Percentiles rank a stretch among this genome's conserved stretches.
These are phyloP conservation scores for Vitis hybrid DNA, from an alignment of 177 flowering plant genomes.

Conservation along the genomic window DNA sequence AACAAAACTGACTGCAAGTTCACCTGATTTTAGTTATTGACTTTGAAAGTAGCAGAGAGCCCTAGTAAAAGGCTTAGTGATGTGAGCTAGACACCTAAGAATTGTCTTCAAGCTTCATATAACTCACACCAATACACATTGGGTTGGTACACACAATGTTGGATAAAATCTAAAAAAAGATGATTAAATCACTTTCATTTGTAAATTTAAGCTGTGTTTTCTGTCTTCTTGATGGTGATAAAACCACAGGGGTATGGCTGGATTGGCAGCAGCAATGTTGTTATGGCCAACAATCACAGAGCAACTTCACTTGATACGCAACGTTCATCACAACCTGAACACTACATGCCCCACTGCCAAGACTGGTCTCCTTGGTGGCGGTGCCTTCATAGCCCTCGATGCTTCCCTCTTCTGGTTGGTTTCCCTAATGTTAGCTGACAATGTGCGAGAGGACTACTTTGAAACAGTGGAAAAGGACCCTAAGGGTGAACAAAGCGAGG, in stretches of 20 bases:
- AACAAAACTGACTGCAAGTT: no score
- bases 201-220: neutral
- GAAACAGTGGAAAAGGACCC: conserved; percentile 30
- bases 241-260: conserved; percentile 46
- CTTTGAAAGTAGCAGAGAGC: no score
- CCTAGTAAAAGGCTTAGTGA: no score
- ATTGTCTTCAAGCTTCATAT: no score
- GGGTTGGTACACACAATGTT: no score
- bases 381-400: conserved; percentile 86
- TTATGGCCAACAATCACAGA: conserved; percentile 83
- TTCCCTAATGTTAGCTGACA: conserved; percentile 59
- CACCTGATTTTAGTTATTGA: no score
- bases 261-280: conserved; percentile 56
- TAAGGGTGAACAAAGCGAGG: conserved; percentile 16
- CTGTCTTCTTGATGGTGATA: neutral
- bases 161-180: no score
- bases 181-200: no score
- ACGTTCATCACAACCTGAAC: conserved; percentile 46
- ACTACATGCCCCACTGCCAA: conserved; percentile 87
- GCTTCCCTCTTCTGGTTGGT: conserved; percentile 71
- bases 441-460: conserved; percentile 62
- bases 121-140: no score
- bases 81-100: no score
- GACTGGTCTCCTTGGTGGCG: conserved; percentile 94
- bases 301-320: conserved; percentile 49